phyloP scores from a whole-genome alignment of 805 yeast species.

The Candida glaebosa region DNA sequence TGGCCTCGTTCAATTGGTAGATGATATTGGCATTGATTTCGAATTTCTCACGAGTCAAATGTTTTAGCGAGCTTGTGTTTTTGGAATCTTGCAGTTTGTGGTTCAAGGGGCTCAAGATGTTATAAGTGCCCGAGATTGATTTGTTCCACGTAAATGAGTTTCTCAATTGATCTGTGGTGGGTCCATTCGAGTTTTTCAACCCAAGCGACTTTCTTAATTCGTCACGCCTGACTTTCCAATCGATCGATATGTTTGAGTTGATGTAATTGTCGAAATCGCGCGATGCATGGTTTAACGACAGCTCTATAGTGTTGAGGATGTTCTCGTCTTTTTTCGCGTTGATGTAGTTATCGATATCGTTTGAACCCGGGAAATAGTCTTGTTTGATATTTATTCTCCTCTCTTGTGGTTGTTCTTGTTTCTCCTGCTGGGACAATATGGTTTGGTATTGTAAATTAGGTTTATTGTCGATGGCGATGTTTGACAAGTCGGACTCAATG shows the following conservation, averaged over 20 bases:
- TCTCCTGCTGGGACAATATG: constrained; percentile 4
- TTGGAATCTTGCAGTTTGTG: constrained; percentile 7
- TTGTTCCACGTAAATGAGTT: constrained; percentile 34
- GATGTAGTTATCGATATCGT: constrained; percentile 58
- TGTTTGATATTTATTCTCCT: constrained; percentile 9
- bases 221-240: constrained; percentile 79
- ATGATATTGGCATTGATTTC: constrained; percentile 73
- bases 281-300: constrained; percentile 67
- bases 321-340: constrained; percentile 76
- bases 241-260: constrained; percentile 66
- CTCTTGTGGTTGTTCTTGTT: neutral
- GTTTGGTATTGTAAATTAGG: neutral
- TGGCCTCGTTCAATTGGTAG: constrained; percentile 64
- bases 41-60: constrained; percentile 51
- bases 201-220: constrained; percentile 75
- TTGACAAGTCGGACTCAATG: constrained; percentile 57
- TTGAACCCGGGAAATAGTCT: constrained; percentile 6
- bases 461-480: constrained; percentile 11
- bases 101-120: constrained; percentile 30
- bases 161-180: constrained; percentile 12
- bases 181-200: constrained; percentile 17
- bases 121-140: constrained; percentile 28
- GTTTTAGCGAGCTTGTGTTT: constrained; percentile 18
- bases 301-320: constrained; percentile 78
- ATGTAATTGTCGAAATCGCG: constrained; percentile 79